A percentile compares a stretch with the other conserved stretches of the same genome.
These are phyloP conservation scores for Pleurotus djamor DNA, from an alignment of 768 basidiomycete genomes.

Conservation along the genomic window DNA sequence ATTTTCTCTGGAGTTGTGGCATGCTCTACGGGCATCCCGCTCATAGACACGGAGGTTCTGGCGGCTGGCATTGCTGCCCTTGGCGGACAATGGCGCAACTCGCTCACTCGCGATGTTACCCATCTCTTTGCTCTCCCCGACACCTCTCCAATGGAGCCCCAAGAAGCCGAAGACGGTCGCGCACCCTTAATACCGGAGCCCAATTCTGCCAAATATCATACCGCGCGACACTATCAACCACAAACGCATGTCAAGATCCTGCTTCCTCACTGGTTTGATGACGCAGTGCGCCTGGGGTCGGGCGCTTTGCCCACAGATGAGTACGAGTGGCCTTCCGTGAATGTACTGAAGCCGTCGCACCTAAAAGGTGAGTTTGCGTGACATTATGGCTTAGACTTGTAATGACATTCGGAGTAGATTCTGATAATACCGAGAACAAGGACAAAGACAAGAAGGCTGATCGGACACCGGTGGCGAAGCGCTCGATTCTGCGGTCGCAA, in stretches of 20 bases:
- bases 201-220: conserved; percentile 49
- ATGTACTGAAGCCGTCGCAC: conserved; percentile 27
- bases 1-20: conserved; percentile 85
- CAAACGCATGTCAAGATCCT: conserved; percentile 63
- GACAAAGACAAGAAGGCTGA: conserved; percentile 23
- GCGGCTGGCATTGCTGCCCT: conserved; percentile 69
- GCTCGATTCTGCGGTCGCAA: conserved; percentile 13
- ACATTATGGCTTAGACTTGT: neutral
- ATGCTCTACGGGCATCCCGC: conserved; percentile 65
- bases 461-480: conserved; percentile 19
- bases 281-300: conserved; percentile 58
- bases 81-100: conserved; percentile 79
- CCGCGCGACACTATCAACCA: conserved; percentile 55
- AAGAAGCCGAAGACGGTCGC: conserved; percentile 79
- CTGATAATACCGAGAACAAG: neutral
- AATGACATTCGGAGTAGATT: neutral
- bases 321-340: conserved; percentile 78
- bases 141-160: conserved; percentile 50
- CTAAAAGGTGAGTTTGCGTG: neutral
- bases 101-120: conserved; percentile 82
- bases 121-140: conserved; percentile 71
- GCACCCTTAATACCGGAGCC: conserved; percentile 33
- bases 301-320: conserved; percentile 46
- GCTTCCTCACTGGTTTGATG: conserved; percentile 94
- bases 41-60: conserved; percentile 69